A percentile compares a stretch with the other conserved stretches of the same genome.
Conservation (phyloP, 441 rosid species). For the Corymbia citriodora region DNA sequence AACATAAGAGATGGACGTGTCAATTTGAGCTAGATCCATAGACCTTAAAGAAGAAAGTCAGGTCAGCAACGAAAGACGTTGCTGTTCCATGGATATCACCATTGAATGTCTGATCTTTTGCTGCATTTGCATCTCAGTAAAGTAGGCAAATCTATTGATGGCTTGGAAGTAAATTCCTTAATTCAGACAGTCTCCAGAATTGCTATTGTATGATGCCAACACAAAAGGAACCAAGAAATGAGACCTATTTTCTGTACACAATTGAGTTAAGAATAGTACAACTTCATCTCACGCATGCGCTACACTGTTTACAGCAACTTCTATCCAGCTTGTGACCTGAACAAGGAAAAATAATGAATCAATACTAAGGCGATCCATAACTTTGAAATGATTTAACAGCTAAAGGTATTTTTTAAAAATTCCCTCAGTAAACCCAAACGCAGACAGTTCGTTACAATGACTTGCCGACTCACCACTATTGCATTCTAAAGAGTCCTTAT, state of each 20-base stretch:
- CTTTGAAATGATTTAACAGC: no score
- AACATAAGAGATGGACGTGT: background rate
- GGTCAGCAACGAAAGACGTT: background rate
- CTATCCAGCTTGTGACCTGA: background rate
- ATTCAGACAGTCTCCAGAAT: background rate
- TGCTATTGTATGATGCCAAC: background rate
- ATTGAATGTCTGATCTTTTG: background rate
- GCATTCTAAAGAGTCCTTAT: background rate
- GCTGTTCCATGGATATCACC: rapidly evolving
- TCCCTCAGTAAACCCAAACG: no score
- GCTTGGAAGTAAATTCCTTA: background rate
- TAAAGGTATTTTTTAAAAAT: no score
- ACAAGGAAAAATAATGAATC: background rate
- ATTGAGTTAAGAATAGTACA: background rate
- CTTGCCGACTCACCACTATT: no score
- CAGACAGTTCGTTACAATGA: no score
- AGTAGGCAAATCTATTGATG: background rate
- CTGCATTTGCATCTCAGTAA: background rate
- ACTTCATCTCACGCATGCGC: background rate
- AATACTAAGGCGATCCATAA: background rate
- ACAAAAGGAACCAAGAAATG: background rate
- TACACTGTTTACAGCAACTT: background rate
- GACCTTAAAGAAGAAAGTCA: background rate
- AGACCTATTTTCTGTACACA: background rate
- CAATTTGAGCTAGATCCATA: background rate